phyloP scores from a whole-genome alignment of 2,329 filamentous ascomycete species.

The Neocucurbitaria cava region DNA sequence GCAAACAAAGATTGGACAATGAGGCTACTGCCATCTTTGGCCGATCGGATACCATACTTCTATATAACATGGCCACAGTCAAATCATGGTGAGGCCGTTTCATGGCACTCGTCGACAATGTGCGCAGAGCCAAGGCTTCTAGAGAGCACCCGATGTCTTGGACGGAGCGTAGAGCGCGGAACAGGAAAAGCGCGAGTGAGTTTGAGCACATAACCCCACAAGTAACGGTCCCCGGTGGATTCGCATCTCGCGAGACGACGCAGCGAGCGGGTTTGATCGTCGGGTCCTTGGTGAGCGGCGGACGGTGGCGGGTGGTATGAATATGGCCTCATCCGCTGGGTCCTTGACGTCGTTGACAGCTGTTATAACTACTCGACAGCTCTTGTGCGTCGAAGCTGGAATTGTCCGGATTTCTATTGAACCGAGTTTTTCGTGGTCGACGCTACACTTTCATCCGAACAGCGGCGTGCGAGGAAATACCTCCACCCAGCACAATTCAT shows the following conservation, averaged over 20 bases:
- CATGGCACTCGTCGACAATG: slow-evolving; percentile 8
- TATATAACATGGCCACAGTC: slow-evolving; percentile 17
- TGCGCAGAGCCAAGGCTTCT: slow-evolving; percentile 26
- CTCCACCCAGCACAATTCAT: slow-evolving; percentile 7
- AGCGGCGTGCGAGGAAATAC: slow-evolving; percentile 1
- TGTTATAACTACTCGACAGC: too few species aligned
- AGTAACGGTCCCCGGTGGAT: slow-evolving; percentile 15
- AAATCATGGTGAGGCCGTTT: slow-evolving; percentile 17
- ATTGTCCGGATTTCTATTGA: background rate
- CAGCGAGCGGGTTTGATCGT: slow-evolving; percentile 12
- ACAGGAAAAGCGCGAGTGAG: slow-evolving; percentile 26
- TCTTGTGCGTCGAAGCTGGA: too few species aligned
- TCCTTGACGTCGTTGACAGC: background rate
- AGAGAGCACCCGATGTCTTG: slow-evolving; percentile 11
- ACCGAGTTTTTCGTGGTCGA: background rate
- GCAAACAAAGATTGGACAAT: slow-evolving; percentile 15
- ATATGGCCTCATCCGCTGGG: slow-evolving; percentile 10
- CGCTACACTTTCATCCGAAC: background rate
- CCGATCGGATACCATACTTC: slow-evolving; percentile 4
- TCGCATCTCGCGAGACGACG: background rate
- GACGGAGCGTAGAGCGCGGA: background rate
- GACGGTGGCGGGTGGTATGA: slow-evolving; percentile 11
- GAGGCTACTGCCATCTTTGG: slow-evolving; percentile 4
- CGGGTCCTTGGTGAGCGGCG: slow-evolving; percentile 2
- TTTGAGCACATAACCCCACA: slow-evolving; percentile 45